phyloP scores from a whole-genome alignment of 176 grass and related monocot species.

The Miscanthus lutarioriparius region DNA sequence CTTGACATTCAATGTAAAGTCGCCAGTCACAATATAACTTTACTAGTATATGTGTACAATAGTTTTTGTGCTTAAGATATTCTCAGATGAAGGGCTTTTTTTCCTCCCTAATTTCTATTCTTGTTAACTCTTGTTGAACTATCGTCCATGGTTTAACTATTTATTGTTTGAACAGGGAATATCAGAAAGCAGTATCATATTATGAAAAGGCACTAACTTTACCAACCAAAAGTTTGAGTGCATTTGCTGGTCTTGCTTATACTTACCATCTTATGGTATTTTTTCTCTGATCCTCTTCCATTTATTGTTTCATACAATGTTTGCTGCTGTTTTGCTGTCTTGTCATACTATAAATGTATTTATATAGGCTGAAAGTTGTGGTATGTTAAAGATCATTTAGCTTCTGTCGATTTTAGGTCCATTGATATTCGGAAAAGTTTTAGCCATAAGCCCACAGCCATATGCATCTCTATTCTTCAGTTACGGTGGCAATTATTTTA shows the following conservation, averaged over 20 bases:
- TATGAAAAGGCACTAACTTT: conserved; percentile 95
- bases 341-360: neutral
- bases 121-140: conserved; percentile 23
- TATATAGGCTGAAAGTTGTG: conserved; percentile 10
- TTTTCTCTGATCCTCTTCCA: conserved; percentile 1
- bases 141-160: neutral
- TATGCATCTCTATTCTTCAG: neutral
- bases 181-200: conserved; percentile 75
- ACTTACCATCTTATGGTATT: conserved; percentile 92
- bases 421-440: conserved; percentile 8
- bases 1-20: conserved; percentile 6
- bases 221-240: conserved; percentile 82
- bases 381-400: neutral
- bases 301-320: conserved; percentile 6
- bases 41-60: conserved; percentile 1
- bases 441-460: neutral
- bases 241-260: conserved; percentile 86
- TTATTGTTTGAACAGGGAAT: conserved; percentile 68
- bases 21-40: neutral
- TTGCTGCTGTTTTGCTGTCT: conserved; percentile 20
- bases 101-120: neutral
- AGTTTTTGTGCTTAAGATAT: conserved; percentile 18
- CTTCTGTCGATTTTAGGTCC: neutral
- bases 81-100: conserved; percentile 24
- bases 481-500: neutral